Conservation (phyloP, 202 grass and related monocot species). For the Panicum hallii region DNA sequence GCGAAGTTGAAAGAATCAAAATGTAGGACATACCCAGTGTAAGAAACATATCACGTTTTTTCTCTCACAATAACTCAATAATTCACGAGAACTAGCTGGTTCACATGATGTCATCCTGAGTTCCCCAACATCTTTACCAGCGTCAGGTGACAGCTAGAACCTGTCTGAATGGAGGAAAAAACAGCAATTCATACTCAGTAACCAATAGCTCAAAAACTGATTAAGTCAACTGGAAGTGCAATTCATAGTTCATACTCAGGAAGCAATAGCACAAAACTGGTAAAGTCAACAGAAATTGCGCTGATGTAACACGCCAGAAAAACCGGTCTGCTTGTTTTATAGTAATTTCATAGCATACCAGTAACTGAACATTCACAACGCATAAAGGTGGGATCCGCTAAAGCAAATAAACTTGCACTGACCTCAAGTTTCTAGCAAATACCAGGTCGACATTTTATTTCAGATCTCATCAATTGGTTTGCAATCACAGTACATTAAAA, state of each 20-base stretch:
- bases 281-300: neutral
- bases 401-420: neutral
- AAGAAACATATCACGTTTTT: too few species aligned
- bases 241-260: too few species aligned
- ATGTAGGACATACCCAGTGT: too few species aligned
- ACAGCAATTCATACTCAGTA: too few species aligned
- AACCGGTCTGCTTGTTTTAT: neutral
- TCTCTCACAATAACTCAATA: neutral
- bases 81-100: neutral
- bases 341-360: neutral
- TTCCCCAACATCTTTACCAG: neutral
- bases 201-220: too few species aligned
- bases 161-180: too few species aligned
- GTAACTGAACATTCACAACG: neutral
- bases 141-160: too few species aligned
- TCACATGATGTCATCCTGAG: neutral
- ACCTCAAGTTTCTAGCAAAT: neutral
- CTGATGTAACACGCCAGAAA: neutral
- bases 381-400: neutral
- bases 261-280: too few species aligned
- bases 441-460: conserved; percentile 10
- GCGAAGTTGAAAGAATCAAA: too few species aligned
- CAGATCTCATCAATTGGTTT: conserved; percentile 5
- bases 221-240: too few species aligned
- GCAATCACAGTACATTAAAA: conserved; percentile 30